Base-by-base conservation (phyloP, 208 protist genomes). In the Crithidia bombi region DNA sequence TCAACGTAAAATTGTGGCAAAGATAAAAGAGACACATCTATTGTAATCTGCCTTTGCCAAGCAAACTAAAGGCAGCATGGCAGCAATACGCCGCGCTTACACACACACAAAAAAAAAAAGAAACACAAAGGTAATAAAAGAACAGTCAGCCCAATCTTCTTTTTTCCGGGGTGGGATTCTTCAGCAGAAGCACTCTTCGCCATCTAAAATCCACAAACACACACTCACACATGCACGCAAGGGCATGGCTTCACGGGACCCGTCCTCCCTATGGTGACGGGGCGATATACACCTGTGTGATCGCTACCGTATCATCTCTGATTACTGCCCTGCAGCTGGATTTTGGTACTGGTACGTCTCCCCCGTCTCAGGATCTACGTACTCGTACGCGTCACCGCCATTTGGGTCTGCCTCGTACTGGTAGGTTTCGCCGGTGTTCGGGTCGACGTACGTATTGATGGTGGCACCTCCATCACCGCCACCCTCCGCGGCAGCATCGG, bases 341-440 rank as follows among this genome's bases (percentile, higher is more conserved):
- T 74, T 62, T 39, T 72, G 65, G 33, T 69, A 67, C 39, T 76
- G 67, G 61, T 78, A 78, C 51, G 56, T 74, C 36, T 82, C 70
- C 12, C 69, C 69, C 4, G 62, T 67, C 10, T 51, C 44, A 7
- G 75, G 59, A 49, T 80, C 74, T 5, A 79, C 74, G 61, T 79
- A 79, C 44, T 35, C 55, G 32, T 36, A 63, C 47, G 54, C 59
- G 51, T n/a, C 59, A 26, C n/a, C 61, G 14, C 3, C 23, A 6
- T 44, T 33, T 28, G 54, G 33, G n/a, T 59, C 54, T 14, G 25
- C 33, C 14, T 39, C n/a, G 44, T 64, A 75, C 25, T 74, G 66
- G 58, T 78, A 82, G 33, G 41, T 73, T 32, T 77, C 76, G 3
- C 77, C 77, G 0, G 59, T 69, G 15, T 56, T 46, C 1, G 77